Conservation (phyloP, 352 stramenopile species). For the Elongisporangium undulatum region DNA sequence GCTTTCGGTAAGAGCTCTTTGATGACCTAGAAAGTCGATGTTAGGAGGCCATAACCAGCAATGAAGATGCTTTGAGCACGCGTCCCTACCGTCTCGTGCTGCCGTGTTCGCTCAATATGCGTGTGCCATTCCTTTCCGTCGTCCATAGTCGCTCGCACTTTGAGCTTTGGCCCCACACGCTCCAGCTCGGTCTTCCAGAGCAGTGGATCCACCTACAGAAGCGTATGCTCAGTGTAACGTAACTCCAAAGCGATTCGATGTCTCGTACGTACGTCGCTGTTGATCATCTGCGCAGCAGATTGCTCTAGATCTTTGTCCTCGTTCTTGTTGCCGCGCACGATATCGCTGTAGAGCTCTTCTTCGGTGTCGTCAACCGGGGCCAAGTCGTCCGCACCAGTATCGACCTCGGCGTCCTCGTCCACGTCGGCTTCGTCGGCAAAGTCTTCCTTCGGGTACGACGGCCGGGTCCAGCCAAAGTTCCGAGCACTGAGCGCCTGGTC, state of each 20-base stretch:
- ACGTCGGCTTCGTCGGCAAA: conserved; percentile 77
- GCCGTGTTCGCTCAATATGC: conserved; percentile 74
- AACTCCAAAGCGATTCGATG: background rate
- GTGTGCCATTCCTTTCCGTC: conserved; percentile 76
- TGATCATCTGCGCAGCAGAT: conserved; percentile 84
- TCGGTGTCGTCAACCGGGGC: conserved; percentile 31
- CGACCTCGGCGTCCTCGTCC: conserved; percentile 61
- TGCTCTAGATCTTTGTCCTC: conserved; percentile 60
- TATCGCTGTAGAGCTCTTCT: conserved; percentile 66
- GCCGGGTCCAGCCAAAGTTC: conserved; percentile 63
- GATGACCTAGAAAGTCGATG: conserved; percentile 23
- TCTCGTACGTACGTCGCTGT: conserved; percentile 33
- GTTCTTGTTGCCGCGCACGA: conserved; percentile 30
- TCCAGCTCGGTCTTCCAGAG: conserved; percentile 85
- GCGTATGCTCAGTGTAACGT: background rate
- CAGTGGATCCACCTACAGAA: conserved; percentile 52
- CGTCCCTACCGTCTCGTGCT: conserved; percentile 47
- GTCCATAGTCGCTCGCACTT: conserved; percentile 48
- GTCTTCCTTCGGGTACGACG: conserved; percentile 76
- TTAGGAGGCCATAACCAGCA: background rate
- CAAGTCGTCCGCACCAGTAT: conserved; percentile 33
- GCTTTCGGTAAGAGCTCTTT: conserved; percentile 47
- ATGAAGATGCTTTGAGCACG: background rate
- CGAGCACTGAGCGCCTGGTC: conserved; percentile 64
- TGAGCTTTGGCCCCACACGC: conserved; percentile 70